Base-by-base conservation (phyloP, 1,139 yeast genomes). In the Yueomyces sp. region DNA sequence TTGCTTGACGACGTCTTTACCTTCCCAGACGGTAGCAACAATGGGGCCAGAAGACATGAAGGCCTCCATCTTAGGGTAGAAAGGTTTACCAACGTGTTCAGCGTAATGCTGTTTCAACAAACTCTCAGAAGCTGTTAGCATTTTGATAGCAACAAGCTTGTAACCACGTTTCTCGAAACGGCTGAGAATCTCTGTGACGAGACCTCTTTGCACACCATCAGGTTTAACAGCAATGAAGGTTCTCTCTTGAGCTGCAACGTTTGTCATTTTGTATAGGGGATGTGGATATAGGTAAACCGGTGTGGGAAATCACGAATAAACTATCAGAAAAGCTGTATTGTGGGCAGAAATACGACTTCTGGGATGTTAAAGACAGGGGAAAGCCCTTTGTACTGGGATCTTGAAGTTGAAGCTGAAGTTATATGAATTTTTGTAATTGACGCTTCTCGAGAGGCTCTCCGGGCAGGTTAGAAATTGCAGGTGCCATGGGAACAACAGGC, bases 151-250 rank as follows among this genome's bases (percentile, higher is more conserved):
- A 57, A 89, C 97, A 63, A 93, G 80, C 76, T 89, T 89, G 89
- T 71, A 93, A 60, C 98, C 97, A 72, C 94, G 83, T 77, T 81
- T 75, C 76, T 89, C 96, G 71, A 93, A 93, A 73, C 98, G 87
- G 61, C 82, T 76, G 59, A 93, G 66, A 75, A 93, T 89, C 59
- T 84, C 75, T 65, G 94, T 72, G 70, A 89, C 75, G 68, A 93
- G 78, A 53, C 97, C 96, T 76, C 99, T 87, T 78, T 91, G 97
- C 77, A 91, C 98, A 73, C 97, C 99, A 72, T 91, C 99, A 72
- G 99, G 99, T 75, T 91, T 91, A 70, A 91, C 84, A 63, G 97
- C 97, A 77, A 91, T 91, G 69, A 91, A 91, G 67, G 97, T 89
- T 84, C 95, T 86, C 75, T 89, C 97, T 29, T 19, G 19, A 2